Evolutionary conservation across 768 basidiomycete species (phyloP), one percentile per base, ranked within the genome.

Genomic region (Gymnopilus junonius): DNA sequence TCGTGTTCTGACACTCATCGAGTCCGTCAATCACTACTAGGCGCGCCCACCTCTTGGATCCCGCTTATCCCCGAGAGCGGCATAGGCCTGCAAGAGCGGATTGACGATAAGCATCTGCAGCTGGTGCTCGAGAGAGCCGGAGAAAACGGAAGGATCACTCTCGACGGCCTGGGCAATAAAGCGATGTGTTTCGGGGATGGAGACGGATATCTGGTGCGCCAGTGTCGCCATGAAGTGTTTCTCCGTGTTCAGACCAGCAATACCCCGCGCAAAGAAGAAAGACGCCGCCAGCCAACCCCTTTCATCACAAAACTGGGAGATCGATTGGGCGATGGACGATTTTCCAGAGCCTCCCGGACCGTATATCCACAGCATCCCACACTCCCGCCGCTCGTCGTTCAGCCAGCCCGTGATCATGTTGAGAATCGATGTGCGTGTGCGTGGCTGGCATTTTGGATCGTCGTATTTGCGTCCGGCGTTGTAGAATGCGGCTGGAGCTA

Each of bases 181-280:
- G 2, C 68, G 68, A 11, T 70, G 61, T 2, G 69, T 69, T 43
- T 73, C 70, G 29, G 71, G 71, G 20, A 73, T 69, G 23, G 69
- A 68, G 6, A 69, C 63, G 4, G 69, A 67, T 12, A 73, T 70
- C 50, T 73, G 72, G 55, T 73, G 67, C 3, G 72, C 70, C 2
- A 73, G 48, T 0, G 72, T 73, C 8, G 72, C 68, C 71, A 73
- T 71, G 55, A 73, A 66, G 42, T 73, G 71, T 34, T 73, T 73
- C 34, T 73, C 72, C 0, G 69, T 71, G 57, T 70, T 72, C 46
- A 70, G 46, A 4, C 71, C 72, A 2, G 67, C 61, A 23, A 66
- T 67, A 23, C 55, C 65, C 58, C 62, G 62, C 17, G 68, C 63
- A 53, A 73, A 73, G 56, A 73, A 73, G 63, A 73, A 73, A 3